A percentile compares a stretch with the other conserved stretches of the same genome.
phyloP scores from a whole-genome alignment of 164 flowering plant species.

The Aristolochia californica region DNA sequence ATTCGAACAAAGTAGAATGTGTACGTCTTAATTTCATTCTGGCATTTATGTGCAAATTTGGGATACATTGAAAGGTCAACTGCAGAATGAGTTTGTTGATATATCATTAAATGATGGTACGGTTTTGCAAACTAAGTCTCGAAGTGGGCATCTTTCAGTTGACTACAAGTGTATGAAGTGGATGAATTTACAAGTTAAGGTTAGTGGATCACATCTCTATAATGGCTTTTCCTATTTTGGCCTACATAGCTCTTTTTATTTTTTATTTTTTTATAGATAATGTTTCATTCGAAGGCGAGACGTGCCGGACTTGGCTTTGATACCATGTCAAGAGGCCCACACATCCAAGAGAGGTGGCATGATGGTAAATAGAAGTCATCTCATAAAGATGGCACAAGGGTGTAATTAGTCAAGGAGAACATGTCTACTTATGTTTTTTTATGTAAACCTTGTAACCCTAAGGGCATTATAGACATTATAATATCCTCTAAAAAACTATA shows the following conservation, averaged over 20 bases:
- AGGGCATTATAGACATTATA: no score
- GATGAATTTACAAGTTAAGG: conserved; percentile 60
- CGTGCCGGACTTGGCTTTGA: no score
- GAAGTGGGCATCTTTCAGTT: conserved; percentile 74
- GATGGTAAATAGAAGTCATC: no score
- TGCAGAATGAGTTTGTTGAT: conserved; percentile 80
- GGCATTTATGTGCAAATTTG: conserved; percentile 43
- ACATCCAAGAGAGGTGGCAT: no score
- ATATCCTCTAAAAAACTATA: no score
- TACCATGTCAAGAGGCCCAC: no score
- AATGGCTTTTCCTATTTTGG: not conserved
- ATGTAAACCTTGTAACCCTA: no score
- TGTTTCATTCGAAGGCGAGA: no score
- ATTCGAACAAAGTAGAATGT: not conserved
- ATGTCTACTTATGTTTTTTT: no score
- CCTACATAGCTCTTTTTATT: not conserved
- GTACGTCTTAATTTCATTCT: not conserved
- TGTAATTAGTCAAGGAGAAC: no score
- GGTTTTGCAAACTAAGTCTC: conserved; percentile 26
- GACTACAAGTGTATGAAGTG: conserved; percentile 93
- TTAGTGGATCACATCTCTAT: conserved; percentile 6
- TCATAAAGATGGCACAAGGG: no score
- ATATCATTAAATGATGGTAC: conserved; percentile 33
- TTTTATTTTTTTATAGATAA: no score
- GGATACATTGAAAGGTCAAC: conserved; percentile 81